These are phyloP conservation scores for Nepenthes gracilis DNA, from an alignment of 148 eudicot species.

Conservation along the genomic window DNA sequence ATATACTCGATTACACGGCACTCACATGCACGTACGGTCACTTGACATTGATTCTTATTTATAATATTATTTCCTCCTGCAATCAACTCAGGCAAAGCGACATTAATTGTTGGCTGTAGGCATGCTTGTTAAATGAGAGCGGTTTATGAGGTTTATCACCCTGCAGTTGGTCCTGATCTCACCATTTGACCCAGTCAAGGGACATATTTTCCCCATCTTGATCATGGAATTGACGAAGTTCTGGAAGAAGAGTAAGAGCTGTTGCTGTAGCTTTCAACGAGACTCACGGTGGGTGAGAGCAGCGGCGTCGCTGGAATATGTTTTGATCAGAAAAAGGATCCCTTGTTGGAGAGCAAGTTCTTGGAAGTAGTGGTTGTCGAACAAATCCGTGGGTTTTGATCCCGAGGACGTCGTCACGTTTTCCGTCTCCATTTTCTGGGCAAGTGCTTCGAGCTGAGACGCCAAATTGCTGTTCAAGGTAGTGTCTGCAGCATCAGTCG, in stretches of 20 bases:
- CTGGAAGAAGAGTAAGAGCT: constrained; percentile 14
- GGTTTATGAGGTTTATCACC: constrained; percentile 32
- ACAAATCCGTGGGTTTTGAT: constrained; percentile 42
- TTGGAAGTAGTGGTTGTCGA: constrained; percentile 69
- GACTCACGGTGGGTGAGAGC: constrained; percentile 28
- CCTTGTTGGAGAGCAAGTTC: constrained; percentile 46
- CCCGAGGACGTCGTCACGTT: constrained; percentile 56
- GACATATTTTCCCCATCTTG: constrained; percentile 62
- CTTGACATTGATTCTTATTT: no score
- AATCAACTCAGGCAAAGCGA: no score
- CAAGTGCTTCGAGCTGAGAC: constrained; percentile 42
- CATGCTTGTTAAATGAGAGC: background rate
- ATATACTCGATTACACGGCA: no score
- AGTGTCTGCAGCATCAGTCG: constrained; percentile 43
- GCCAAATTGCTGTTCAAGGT: constrained; percentile 35
- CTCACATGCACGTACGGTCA: no score
- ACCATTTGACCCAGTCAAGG: constrained; percentile 51
- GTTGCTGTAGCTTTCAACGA: constrained; percentile 43
- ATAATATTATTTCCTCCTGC: no score
- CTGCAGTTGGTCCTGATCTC: constrained; percentile 60
- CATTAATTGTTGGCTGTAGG: no score
- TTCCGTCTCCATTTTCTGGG: constrained; percentile 53
- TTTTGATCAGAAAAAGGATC: constrained; percentile 59
- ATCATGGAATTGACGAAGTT: constrained; percentile 55
- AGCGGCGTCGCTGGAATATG: constrained; percentile 35